Evolutionary conservation across 352 stramenopile species (phyloP).

Genomic region (Phytophthora melonis): DNA sequence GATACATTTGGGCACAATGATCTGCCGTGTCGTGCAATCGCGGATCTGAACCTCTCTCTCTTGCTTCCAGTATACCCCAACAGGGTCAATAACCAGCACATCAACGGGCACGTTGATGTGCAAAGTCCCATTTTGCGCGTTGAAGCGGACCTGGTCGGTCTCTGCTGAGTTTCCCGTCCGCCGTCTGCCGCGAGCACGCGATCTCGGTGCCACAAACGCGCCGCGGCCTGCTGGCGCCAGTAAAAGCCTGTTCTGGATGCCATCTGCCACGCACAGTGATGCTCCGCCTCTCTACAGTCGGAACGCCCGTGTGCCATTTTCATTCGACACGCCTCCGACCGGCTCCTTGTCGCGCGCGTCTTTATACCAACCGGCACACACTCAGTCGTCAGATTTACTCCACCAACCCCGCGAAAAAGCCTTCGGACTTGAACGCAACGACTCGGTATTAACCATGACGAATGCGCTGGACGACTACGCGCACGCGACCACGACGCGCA

Average conservation of each 20-base stretch:
- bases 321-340: conserved; percentile 36
- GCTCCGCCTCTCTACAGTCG: conserved; percentile 21
- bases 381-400: background rate
- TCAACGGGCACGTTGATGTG: conserved; percentile 28
- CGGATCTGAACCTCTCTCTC: conserved; percentile 28
- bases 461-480: conserved; percentile 44
- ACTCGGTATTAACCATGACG: conserved; percentile 19
- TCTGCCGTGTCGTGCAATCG: background rate
- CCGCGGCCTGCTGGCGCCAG: conserved; percentile 14
- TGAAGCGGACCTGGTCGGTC: conserved; percentile 10
- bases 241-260: conserved; percentile 12
- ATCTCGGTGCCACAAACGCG: conserved; percentile 5
- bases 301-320: conserved; percentile 18
- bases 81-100: background rate
- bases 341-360: conserved; percentile 1
- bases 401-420: conserved; percentile 21
- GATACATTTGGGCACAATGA: background rate
- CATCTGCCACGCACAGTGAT: background rate
- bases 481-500: conserved; percentile 51
- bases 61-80: conserved; percentile 29
- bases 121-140: conserved; percentile 9
- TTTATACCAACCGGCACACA: conserved; percentile 28
- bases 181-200: conserved; percentile 2
- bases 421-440: conserved; percentile 18
- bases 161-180: conserved; percentile 12